Conservation (phyloP, 2,329 filamentous ascomycete species). For the Claviceps spartinae region DNA sequence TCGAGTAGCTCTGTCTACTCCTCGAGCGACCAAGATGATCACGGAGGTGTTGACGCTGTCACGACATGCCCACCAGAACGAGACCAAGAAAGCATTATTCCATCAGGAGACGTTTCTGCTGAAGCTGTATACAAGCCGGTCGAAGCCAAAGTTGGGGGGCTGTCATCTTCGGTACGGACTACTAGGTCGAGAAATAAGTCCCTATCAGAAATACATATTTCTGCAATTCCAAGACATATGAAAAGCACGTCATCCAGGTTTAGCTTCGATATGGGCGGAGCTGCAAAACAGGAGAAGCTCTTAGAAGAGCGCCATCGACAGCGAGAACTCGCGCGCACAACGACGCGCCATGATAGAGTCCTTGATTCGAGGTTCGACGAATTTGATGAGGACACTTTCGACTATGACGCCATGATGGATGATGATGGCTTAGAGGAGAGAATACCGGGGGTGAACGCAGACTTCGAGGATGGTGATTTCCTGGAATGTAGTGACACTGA, state of each 20-base stretch:
- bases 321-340: conserved; percentile 48
- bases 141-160: neutral
- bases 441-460: conserved; percentile 43
- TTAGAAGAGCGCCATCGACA: conserved; percentile 62
- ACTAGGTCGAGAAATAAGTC: conserved; percentile 39
- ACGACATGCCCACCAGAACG: neutral
- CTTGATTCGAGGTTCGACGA: conserved; percentile 46
- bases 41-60: neutral
- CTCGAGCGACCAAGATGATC: neutral
- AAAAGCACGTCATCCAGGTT: conserved; percentile 69
- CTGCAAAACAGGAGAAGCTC: conserved; percentile 52
- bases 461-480: conserved; percentile 6
- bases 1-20: neutral
- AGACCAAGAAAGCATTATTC: neutral
- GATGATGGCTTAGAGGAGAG: conserved; percentile 52
- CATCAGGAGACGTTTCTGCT: neutral
- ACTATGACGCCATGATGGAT: conserved; percentile 51
- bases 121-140: neutral
- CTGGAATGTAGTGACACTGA: conserved; percentile 6
- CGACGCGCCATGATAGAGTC: conserved; percentile 21
- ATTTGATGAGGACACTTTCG: conserved; percentile 46
- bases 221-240: conserved; percentile 48
- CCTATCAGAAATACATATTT: conserved; percentile 33
- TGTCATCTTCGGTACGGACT: conserved; percentile 14
- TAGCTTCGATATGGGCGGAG: conserved; percentile 68